phyloP scores from a whole-genome alignment of 805 yeast species.

The Saccharomycopsis oosterbeekiorum region DNA sequence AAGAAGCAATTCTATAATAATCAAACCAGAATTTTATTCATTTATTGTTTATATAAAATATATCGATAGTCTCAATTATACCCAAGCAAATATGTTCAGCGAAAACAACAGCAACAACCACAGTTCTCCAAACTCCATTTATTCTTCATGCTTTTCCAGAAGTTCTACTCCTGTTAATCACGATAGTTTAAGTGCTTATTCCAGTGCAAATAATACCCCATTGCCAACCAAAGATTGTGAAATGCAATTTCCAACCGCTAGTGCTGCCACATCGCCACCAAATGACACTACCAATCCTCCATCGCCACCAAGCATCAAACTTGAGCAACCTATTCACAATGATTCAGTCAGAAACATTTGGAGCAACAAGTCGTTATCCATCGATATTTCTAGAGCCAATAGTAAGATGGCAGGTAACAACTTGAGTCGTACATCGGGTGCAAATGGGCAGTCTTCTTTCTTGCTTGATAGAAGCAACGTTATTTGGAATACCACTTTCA shows the following conservation, averaged over 20 bases:
- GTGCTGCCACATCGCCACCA: background rate
- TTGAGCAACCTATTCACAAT: background rate
- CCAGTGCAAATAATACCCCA: conserved; percentile 17
- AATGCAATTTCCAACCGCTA: background rate
- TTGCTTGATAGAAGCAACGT: background rate
- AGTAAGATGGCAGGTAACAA: conserved; percentile 1
- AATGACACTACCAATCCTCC: background rate
- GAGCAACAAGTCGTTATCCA: background rate
- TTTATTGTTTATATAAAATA: background rate
- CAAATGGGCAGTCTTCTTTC: background rate
- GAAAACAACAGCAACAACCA: background rate
- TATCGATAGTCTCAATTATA: background rate
- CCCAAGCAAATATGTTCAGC: background rate
- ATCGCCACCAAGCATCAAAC: background rate
- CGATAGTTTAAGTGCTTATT: conserved; percentile 8
- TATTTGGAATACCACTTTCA: conserved; percentile 4
- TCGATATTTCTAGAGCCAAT: background rate
- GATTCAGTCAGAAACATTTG: background rate
- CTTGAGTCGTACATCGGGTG: conserved; percentile 1
- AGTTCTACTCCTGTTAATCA: conserved; percentile 11
- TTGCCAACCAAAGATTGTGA: conserved; percentile 6
- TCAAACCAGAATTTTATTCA: background rate
- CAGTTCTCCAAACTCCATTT: conserved; percentile 13
- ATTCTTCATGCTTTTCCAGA: conserved; percentile 14
- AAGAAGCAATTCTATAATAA: background rate